Percentiles rank a stretch among this genome's conserved stretches.
These are phyloP conservation scores for Penicillium sp. DNA, from an alignment of 2,329 filamentous ascomycete genomes.

Conservation along the genomic window DNA sequence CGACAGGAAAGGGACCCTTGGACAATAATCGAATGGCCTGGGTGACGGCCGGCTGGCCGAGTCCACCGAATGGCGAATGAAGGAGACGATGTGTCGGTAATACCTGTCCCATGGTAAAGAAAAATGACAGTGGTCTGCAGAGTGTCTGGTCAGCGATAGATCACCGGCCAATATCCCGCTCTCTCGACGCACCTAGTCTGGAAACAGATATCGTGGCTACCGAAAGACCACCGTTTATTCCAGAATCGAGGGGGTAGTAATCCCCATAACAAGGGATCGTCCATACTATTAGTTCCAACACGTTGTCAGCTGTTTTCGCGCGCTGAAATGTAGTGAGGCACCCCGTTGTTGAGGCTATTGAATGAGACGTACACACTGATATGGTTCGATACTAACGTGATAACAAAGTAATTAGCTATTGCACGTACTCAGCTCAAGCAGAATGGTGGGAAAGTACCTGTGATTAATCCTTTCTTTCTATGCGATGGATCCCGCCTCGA, in stretches of 20 bases:
- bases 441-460: conserved; percentile 55
- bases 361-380: conserved; percentile 73
- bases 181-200: conserved; percentile 65
- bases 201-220: conserved; percentile 94
- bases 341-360: conserved; percentile 15
- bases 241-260: conserved; percentile 72
- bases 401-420: conserved; percentile 4
- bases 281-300: conserved; percentile 60
- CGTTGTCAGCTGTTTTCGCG: conserved; percentile 28
- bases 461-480: conserved; percentile 76
- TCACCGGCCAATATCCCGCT: background rate
- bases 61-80: conserved; percentile 76
- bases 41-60: conserved; percentile 85
- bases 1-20: conserved; percentile 56
- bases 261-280: conserved; percentile 94
- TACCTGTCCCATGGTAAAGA: conserved; percentile 88
- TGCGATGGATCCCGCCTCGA: conserved; percentile 64
- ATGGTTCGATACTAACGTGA: conserved; percentile 75
- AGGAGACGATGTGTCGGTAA: conserved; percentile 80
- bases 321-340: conserved; percentile 13
- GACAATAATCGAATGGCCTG: conserved; percentile 84
- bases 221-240: conserved; percentile 84
- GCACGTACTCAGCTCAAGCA: background rate
- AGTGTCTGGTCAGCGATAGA: conserved; percentile 1
- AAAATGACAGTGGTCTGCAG: conserved; percentile 64